phyloP scores from a whole-genome alignment of 768 basidiomycete genomes.

The Amanita inopinata region DNA sequence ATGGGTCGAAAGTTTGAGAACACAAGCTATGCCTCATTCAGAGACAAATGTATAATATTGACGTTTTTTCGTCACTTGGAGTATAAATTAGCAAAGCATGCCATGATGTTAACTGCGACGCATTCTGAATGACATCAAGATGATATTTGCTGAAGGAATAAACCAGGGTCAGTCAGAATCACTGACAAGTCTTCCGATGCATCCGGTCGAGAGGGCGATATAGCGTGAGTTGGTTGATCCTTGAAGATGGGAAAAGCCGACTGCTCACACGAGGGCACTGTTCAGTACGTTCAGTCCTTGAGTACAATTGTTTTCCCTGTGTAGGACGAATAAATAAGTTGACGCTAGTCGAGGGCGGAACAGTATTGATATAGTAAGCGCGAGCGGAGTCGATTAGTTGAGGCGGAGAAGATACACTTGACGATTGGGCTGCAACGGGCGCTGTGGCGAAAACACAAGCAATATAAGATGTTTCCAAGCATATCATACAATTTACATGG shows the following conservation, averaged over 20 bases:
- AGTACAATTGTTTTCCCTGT: background rate
- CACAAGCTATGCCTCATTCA: no score
- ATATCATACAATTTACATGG: background rate
- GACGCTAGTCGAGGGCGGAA: no score
- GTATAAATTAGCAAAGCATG: background rate
- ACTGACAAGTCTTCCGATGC: background rate
- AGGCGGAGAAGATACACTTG: conserved; percentile 7
- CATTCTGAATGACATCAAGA: background rate
- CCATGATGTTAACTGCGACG: background rate
- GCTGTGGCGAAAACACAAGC: conserved; percentile 2
- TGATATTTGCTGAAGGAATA: background rate
- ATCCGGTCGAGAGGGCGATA: background rate
- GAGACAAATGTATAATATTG: no score
- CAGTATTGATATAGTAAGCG: background rate
- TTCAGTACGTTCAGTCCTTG: no score
- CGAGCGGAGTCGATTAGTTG: conserved; percentile 9
- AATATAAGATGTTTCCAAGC: background rate
- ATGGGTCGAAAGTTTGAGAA: no score
- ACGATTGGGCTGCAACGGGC: background rate
- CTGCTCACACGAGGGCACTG: no score
- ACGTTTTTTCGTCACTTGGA: no score
- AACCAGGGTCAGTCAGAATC: background rate
- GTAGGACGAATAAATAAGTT: background rate
- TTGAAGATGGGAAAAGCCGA: background rate
- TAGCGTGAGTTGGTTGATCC: background rate